Evolutionary conservation across 2,329 filamentous ascomycete genomes (phyloP), one percentile per base, ranked within the genome.

Genomic region (Fusarium nurragi): DNA sequence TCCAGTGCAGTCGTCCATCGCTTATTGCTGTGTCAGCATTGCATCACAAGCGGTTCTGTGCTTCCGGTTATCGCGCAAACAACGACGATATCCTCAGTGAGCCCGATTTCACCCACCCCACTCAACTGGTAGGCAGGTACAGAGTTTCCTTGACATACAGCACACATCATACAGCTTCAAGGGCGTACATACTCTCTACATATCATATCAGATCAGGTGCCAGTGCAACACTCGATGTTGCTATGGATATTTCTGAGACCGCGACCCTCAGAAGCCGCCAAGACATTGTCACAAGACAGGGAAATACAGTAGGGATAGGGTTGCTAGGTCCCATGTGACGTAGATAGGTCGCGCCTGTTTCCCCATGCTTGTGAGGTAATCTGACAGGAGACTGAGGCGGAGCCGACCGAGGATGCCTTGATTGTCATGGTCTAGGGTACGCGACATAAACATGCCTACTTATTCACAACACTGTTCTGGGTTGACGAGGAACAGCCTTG

Each of bases 351-450:
- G 39, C 46, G 54, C 48, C 43, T 52, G 34, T 47, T 57, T 45
- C 14, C 46, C 23, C 23, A 19, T 47, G 32, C 11, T 36, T 22
- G 19, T 53, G 26, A 60, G 56, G 58, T 57, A 53, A 34, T 45
- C n/a, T 22, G 37, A 26, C 41, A 44, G 36, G 19, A 40, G 18
- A 9, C 13, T 16, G 18, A 22, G 22, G 41, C n/a, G 22, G 34
- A 30, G 41, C n/a, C 23, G 34, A 30, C 12, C 22, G 19, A 14
- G 30, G 39, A 19, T 21, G 23, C 7, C 10, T 18, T 25, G 18
- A n/a, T 26, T 3, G 10, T 16, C 11, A 14, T 16, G 23, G 45
- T 64, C 23, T 60, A 67, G 63, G 63, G 63, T 67, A 67, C 12
- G 11, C 25, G n/a, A 26, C 11, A 7, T 16, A n/a, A 14, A 34